A percentile compares a stretch with the other conserved stretches of the same genome.
Conservation (phyloP, 139 green algal species). For the Picochlorum sp. region DNA sequence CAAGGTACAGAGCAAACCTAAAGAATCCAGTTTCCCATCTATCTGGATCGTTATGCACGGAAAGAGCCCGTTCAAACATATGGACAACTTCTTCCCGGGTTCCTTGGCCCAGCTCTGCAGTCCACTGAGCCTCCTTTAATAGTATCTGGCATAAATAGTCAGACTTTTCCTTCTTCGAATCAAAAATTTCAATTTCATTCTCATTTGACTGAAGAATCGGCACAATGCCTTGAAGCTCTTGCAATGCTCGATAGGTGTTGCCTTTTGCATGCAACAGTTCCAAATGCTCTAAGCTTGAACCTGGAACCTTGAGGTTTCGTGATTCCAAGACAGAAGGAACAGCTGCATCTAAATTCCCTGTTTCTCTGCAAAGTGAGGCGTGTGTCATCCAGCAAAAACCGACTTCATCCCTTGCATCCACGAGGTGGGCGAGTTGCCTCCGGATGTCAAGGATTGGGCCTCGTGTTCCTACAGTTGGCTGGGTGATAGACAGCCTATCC, state of each 20-base stretch:
- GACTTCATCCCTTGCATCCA: constrained; percentile 40
- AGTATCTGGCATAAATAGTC: constrained; percentile 26
- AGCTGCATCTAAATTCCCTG: constrained; percentile 76
- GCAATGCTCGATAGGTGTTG: constrained; percentile 34
- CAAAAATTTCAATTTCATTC: constrained; percentile 2
- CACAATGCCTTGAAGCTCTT: constrained; percentile 27
- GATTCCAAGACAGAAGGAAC: constrained; percentile 75
- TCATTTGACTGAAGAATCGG: constrained; percentile 3
- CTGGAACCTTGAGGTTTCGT: constrained; percentile 27
- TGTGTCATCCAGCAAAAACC: constrained; percentile 69
- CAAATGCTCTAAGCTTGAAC: constrained; percentile 58
- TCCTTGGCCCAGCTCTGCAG: constrained; percentile 63
- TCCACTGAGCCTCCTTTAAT: constrained; percentile 73
- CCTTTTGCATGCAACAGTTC: constrained; percentile 78
- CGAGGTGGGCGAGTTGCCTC: constrained; percentile 51
- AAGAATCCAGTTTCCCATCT: constrained; percentile 80
- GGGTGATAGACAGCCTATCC: constrained; percentile 54
- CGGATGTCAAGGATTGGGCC: constrained; percentile 81
- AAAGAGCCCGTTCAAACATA: constrained; percentile 59
- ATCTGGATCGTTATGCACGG: constrained; percentile 25
- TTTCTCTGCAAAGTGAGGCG: constrained; percentile 71
- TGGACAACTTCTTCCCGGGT: constrained; percentile 48
- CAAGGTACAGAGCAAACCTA: constrained; percentile 72
- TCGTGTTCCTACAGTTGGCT: constrained; percentile 51
- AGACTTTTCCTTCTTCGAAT: not conserved